Percentiles rank a stretch among this genome's conserved stretches.
Evolutionary conservation across 176 grass and related monocot species (phyloP).

Genomic region (Panicum miliaceum): DNA sequence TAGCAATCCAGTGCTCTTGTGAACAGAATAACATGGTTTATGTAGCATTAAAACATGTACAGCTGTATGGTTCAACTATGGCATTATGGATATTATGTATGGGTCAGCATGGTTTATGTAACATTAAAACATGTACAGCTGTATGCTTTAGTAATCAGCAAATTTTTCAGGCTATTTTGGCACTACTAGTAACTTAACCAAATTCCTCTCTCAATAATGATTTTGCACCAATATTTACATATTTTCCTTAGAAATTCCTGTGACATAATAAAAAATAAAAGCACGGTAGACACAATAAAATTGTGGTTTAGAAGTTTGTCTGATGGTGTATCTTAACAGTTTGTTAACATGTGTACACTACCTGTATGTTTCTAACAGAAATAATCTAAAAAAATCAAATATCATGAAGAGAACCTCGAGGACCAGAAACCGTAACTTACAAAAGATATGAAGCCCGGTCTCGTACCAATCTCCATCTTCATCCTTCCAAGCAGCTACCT

Average conservation of each 20-base stretch:
- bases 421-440: constrained; percentile 56
- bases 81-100: constrained; percentile 11
- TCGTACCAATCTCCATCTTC: constrained; percentile 97
- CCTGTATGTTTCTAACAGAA: not conserved
- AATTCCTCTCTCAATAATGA: constrained; percentile 8
- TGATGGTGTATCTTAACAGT: not conserved
- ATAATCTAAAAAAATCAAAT: constrained; percentile 24
- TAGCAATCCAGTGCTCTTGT: constrained; percentile 15
- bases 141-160: constrained; percentile 1
- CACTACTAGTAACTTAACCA: not conserved
- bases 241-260: not conserved
- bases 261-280: not conserved
- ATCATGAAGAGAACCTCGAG: not conserved
- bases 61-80: not conserved
- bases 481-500: constrained; percentile 98
- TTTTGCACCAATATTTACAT: not conserved
- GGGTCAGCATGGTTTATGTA: not conserved
- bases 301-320: constrained; percentile 14
- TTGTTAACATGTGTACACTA: constrained; percentile 8
- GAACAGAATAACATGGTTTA: constrained; percentile 13
- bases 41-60: not conserved
- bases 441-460: constrained; percentile 97
- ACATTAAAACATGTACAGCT: not conserved
- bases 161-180: constrained; percentile 15
- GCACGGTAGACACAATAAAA: not conserved